Evolutionary conservation across 2,329 filamentous ascomycete genomes (phyloP), one percentile per base, ranked within the genome.

Genomic region (Bipolaris gigantea): DNA sequence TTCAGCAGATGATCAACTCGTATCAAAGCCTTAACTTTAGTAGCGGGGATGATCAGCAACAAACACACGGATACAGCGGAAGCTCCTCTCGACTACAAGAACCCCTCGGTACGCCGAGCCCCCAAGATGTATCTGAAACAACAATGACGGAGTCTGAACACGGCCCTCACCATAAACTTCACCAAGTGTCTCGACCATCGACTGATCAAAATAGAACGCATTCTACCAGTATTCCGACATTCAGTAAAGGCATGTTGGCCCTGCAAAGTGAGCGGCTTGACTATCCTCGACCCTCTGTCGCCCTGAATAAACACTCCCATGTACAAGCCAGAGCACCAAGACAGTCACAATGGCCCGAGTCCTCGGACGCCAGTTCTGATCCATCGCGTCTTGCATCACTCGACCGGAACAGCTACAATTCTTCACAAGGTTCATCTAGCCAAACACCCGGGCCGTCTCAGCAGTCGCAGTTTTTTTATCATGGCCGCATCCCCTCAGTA

Each of bases 1-100:
- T 74, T 25, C 66, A 73, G 39, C 63, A 73, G 35, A 70, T 73
- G 27, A 69, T 71, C 40, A 60, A 56, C 19, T 64, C 66, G 3
- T 74, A 72, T 41, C 64, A 72, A 54, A 63, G 59, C 2, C 50
- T 72, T 2, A 34, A 52, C 23, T 23, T 60, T 6, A 50, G 38
- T 10, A 43, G 45, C n/a, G 34, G 19, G 6, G 5, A 44, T 33
- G 41, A 41, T 19, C 38, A 57, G 13, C 33, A 42, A 13, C 53
- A 56, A 56, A 38, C 5, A 11, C 33, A 41, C 4, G 38, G 43
- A n/a, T 48, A 50, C 30, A 42, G 25, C 40, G 27, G 35, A 15
- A 60, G 50, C 13, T 42, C 46, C 5, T n/a, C 47, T 32, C 55
- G 48, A 7, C 41, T 56, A 50, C 57, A 58, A 18, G 64, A 70